Base-by-base conservation (phyloP, 2,329 filamentous ascomycete species). In the Fusarium sp. region DNA sequence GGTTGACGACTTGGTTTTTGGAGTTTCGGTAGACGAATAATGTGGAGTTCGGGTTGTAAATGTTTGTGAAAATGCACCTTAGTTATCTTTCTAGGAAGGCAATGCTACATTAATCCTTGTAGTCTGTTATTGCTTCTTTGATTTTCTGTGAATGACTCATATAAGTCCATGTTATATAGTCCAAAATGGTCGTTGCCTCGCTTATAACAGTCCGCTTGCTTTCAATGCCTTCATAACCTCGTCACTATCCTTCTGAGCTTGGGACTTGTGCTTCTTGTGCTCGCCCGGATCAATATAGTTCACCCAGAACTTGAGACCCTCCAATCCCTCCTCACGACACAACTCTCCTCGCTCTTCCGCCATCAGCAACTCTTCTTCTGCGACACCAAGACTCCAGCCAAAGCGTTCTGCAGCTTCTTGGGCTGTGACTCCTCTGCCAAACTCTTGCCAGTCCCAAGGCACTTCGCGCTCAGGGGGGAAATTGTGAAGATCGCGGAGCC, bases 331-430 rank as follows among this genome's bases (percentile, higher is more conserved):
- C 80, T 99, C 96, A 53, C 96, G 91, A 80, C 95, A 98, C 26
- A 99, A 81, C 6, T 91, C 90, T 0, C 96, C 96, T 62, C 89
- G 90, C 80, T 98, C 95, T 81, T 99, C 96, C 0, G 95, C 95
- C 95, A 99, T 98, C 80, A 98, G 93, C 18, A 99, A 86, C 83
- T 99, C 96, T 81, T 98, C 96, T 67, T 92, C 93, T 3, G 96
- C 96, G 28, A 99, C 95, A 14, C 96, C 96, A 13, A 99, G 92
- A 80, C 96, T 98, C 96, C 96, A 99, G 11, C 95, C 94, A 82
- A 99, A 99, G 55, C 90, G 87, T 81, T 97, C 93, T 0, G 96
- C 96, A 0, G 91, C 90, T 78, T 98, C 95, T 79, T 96, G 93
- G 4, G 95, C 94, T 20, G 95, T 98, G 33, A 98, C 91, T 15